Conservation (phyloP, 2,329 filamentous ascomycete genomes). For the Fusarium denticulatum region DNA sequence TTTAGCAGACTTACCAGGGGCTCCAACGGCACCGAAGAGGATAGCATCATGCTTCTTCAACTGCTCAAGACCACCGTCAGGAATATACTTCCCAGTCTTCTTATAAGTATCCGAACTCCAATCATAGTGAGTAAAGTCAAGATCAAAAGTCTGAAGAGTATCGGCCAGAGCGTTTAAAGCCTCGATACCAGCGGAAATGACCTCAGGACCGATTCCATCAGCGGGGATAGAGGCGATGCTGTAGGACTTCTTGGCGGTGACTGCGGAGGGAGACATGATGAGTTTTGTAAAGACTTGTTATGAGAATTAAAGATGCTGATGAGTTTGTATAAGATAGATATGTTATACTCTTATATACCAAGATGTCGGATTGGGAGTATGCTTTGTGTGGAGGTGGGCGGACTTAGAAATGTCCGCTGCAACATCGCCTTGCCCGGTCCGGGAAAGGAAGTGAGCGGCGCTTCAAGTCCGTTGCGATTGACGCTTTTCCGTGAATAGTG, state of each 20-base stretch:
- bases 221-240: constrained; percentile 69
- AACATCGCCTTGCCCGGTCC: background rate
- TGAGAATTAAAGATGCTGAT: rapidly evolving
- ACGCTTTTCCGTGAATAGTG: constrained; percentile 3
- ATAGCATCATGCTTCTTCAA: constrained; percentile 64
- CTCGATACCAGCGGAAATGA: constrained; percentile 68
- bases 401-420: constrained; percentile 24
- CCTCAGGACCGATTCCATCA: constrained; percentile 72
- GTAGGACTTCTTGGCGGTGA: constrained; percentile 50
- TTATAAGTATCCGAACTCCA: constrained; percentile 76
- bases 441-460: background rate
- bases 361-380: constrained; percentile 6
- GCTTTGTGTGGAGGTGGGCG: constrained; percentile 16
- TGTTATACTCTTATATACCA: background rate
- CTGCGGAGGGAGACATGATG: constrained; percentile 40
- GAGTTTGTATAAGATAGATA: background rate
- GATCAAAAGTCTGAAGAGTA: constrained; percentile 65
- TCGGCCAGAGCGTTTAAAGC: constrained; percentile 66
- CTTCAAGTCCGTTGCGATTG: background rate
- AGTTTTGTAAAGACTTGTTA: background rate
- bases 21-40: constrained; percentile 72
- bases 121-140: constrained; percentile 71
- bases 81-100: constrained; percentile 65
- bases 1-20: constrained; percentile 57
- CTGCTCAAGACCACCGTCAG: constrained; percentile 49